Evolutionary conservation across 1,284 basidiomycete genomes (phyloP).

Genomic region (Microbotryomycetes sp.): DNA sequence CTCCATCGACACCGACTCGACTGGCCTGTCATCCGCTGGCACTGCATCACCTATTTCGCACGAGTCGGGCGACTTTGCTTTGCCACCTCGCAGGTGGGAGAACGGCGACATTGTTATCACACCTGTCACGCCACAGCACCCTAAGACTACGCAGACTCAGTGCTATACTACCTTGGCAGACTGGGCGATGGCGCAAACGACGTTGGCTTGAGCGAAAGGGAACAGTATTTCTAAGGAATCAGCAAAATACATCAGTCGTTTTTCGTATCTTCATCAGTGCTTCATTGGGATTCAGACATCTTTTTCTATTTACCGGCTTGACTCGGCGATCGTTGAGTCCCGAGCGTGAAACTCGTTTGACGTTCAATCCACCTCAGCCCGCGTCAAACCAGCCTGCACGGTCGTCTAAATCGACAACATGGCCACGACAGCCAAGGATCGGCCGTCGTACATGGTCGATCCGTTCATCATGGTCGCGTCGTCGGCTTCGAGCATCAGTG

Average conservation of each 20-base stretch:
- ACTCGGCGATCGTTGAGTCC: not conserved
- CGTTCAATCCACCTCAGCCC: not conserved
- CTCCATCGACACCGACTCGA: not conserved
- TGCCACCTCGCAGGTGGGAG: not conserved
- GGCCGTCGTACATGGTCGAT: conserved; percentile 17
- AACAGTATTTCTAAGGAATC: not conserved
- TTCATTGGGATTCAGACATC: too few relatives aligned
- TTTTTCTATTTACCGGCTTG: not conserved
- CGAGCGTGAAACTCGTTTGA: not conserved
- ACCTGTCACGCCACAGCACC: not conserved
- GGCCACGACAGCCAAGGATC: not conserved
- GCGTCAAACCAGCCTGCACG: not conserved
- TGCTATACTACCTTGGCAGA: not conserved
- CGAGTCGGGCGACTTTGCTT: not conserved
- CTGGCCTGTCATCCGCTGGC: not conserved
- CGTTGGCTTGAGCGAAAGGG: too few relatives aligned
- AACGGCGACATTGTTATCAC: not conserved
- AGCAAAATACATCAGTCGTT: too few relatives aligned
- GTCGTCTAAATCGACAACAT: conserved; percentile 1
- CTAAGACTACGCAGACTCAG: not conserved
- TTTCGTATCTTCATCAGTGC: too few relatives aligned
- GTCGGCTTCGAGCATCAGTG: conserved; percentile 19
- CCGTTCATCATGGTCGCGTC: conserved; percentile 29
- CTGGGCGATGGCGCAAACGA: not conserved
- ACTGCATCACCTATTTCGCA: not conserved